A percentile compares a stretch with the other conserved stretches of the same genome.
These are phyloP conservation scores for Globisporangium rhizosaccharum DNA, from an alignment of 352 stramenopile species.

Conservation along the genomic window DNA sequence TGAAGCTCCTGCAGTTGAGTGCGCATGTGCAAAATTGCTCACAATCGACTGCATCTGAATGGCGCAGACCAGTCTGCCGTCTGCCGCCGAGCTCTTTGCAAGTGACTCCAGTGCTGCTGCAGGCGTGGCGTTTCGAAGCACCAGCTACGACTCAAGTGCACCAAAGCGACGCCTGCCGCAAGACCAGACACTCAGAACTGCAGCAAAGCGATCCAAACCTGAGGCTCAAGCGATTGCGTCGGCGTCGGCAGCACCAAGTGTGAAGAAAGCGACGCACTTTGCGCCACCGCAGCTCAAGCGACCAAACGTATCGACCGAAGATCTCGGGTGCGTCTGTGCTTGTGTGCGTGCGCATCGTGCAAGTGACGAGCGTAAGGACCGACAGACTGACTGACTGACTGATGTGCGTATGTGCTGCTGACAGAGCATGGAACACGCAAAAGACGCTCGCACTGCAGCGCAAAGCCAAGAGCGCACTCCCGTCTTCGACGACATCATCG, in stretches of 20 bases:
- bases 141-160: conserved; percentile 1
- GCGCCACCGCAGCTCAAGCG: conserved; percentile 58
- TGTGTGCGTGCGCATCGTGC: background rate
- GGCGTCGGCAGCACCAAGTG: background rate
- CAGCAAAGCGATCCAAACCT: conserved; percentile 15
- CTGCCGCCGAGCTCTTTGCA: conserved; percentile 43
- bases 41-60: too few species aligned
- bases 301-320: conserved; percentile 69
- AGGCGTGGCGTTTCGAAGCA: background rate
- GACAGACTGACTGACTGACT: background rate
- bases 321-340: conserved; percentile 34
- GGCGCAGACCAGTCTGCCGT: conserved; percentile 19
- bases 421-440: conserved; percentile 63
- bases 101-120: conserved; percentile 21
- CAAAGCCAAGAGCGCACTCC: conserved; percentile 18
- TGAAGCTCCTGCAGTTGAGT: too few species aligned
- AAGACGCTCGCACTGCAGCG: conserved; percentile 49
- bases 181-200: background rate
- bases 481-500: background rate
- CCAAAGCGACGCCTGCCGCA: conserved; percentile 10
- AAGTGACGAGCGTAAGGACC: background rate
- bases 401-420: background rate
- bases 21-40: too few species aligned
- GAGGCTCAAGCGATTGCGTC: background rate
- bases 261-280: conserved; percentile 26